Percentiles rank a stretch among this genome's conserved stretches.
phyloP scores from a whole-genome alignment of 2,329 filamentous ascomycete genomes.

The Aspergillus latus region DNA sequence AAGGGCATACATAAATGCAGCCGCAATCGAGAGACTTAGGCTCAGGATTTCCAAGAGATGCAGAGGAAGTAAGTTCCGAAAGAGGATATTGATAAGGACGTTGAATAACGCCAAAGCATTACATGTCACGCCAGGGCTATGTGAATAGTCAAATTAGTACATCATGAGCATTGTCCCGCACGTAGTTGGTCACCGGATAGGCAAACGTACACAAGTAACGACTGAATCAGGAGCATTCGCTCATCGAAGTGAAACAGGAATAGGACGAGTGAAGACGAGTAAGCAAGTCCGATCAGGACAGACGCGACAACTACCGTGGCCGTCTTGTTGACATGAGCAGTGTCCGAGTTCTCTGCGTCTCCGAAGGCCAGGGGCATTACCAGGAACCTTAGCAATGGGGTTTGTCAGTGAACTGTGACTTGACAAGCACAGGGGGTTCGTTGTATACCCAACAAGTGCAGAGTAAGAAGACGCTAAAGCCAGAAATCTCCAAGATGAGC shows the following conservation, averaged over 20 bases:
- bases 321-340: conserved; percentile 22
- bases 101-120: conserved; percentile 37
- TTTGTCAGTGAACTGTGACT: not conserved
- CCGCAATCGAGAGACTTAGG: conserved; percentile 30
- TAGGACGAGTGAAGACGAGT: conserved; percentile 27
- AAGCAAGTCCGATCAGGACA: conserved; percentile 29
- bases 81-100: conserved; percentile 34
- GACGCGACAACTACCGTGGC: conserved; percentile 27
- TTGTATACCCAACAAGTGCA: conserved; percentile 31
- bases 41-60: conserved; percentile 26
- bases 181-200: not conserved
- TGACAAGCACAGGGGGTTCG: not conserved
- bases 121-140: conserved; percentile 25
- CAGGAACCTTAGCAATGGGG: conserved; percentile 26
- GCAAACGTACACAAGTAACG: conserved; percentile 32
- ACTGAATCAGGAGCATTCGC: conserved; percentile 30
- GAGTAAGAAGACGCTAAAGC: conserved; percentile 28
- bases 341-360: conserved; percentile 17
- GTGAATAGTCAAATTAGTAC: conserved; percentile 9
- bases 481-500: conserved; percentile 26
- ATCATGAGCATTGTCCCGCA: too few species aligned
- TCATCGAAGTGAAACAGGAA: conserved; percentile 26
- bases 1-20: conserved; percentile 29
- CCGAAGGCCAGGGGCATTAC: conserved; percentile 33
- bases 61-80: conserved; percentile 30